Conservation (phyloP, 1,284 basidiomycete genomes). For the Golubevia pallescens region DNA sequence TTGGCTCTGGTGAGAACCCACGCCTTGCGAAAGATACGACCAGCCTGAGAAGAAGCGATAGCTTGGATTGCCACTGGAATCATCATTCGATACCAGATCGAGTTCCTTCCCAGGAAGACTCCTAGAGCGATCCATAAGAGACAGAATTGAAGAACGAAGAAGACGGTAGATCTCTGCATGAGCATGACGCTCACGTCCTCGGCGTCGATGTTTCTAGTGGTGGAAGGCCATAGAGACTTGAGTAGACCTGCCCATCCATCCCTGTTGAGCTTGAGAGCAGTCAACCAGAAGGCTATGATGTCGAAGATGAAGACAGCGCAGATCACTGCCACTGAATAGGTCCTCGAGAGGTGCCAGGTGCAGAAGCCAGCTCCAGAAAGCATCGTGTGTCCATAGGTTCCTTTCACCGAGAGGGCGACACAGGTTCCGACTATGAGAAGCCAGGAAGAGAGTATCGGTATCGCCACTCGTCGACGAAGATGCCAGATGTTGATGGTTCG, state of each 20-base stretch:
- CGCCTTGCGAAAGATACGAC: slow-evolving; percentile 39
- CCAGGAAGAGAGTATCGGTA: slow-evolving; percentile 34
- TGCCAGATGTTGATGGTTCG: slow-evolving; percentile 46
- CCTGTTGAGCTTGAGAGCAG: slow-evolving; percentile 43
- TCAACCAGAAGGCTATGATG: slow-evolving; percentile 30
- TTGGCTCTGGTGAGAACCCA: slow-evolving; percentile 35
- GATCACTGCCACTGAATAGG: slow-evolving; percentile 29
- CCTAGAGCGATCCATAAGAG: slow-evolving; percentile 14
- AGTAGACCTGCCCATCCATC: slow-evolving; percentile 34
- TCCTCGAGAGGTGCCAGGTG: slow-evolving; percentile 27
- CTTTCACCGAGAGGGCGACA: slow-evolving; percentile 28
- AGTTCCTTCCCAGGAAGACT: neutral
- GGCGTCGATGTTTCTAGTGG: slow-evolving; percentile 21
- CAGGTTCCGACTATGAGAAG: slow-evolving; percentile 26
- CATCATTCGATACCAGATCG: slow-evolving; percentile 26
- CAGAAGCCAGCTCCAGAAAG: slow-evolving; percentile 36
- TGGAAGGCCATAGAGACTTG: slow-evolving; percentile 23
- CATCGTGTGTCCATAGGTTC: slow-evolving; percentile 12
- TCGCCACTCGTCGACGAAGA: slow-evolving; percentile 25
- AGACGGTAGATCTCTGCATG: slow-evolving; percentile 40
- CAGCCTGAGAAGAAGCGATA: slow-evolving; percentile 39
- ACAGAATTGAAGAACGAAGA: slow-evolving; percentile 39
- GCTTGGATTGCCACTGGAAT: slow-evolving; percentile 40
- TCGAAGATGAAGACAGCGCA: slow-evolving; percentile 32
- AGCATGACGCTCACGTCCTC: slow-evolving; percentile 48